Evolutionary conservation across 805 yeast genomes (phyloP).

Genomic region (Schwanniomyces yamadae): DNA sequence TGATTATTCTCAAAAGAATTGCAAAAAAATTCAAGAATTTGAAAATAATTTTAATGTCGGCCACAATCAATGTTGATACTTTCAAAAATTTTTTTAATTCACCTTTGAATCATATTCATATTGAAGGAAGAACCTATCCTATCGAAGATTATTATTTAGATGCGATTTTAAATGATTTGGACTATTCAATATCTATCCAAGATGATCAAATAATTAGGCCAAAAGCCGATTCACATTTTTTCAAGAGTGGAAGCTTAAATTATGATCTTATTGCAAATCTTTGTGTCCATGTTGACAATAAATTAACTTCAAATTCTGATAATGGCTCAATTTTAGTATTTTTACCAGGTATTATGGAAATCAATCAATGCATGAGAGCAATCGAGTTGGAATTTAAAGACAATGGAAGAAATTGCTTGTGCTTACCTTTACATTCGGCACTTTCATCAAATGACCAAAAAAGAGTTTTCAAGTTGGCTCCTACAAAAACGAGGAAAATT

Average conservation of each 20-base stretch:
- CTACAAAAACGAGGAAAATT: constrained; percentile 61
- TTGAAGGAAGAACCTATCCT: constrained; percentile 93
- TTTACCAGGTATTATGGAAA: constrained; percentile 89
- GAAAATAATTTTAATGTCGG: constrained; percentile 85
- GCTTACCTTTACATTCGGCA: constrained; percentile 88
- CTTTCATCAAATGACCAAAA: constrained; percentile 80
- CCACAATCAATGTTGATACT: constrained; percentile 74
- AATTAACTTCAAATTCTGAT: constrained; percentile 40
- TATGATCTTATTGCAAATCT: constrained; percentile 66
- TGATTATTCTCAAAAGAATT: constrained; percentile 71
- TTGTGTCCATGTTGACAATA: constrained; percentile 51
- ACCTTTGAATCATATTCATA: constrained; percentile 64
- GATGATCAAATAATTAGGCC: constrained; percentile 50
- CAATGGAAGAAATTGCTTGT: constrained; percentile 20
- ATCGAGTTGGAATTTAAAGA: constrained; percentile 17
- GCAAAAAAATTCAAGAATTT: constrained; percentile 50
- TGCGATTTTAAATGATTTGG: constrained; percentile 53
- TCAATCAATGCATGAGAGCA: constrained; percentile 58
- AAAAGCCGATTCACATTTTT: constrained; percentile 62
- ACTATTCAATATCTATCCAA: constrained; percentile 50
- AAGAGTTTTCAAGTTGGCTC: constrained; percentile 61
- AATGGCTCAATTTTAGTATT: constrained; percentile 81
- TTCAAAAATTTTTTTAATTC: constrained; percentile 66
- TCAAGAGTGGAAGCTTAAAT: constrained; percentile 66
- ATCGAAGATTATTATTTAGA: constrained; percentile 76